Percentiles rank a stretch among this genome's conserved stretches.
phyloP scores from a whole-genome alignment of 2,329 filamentous ascomycete genomes.

The Macrophomina tecta region DNA sequence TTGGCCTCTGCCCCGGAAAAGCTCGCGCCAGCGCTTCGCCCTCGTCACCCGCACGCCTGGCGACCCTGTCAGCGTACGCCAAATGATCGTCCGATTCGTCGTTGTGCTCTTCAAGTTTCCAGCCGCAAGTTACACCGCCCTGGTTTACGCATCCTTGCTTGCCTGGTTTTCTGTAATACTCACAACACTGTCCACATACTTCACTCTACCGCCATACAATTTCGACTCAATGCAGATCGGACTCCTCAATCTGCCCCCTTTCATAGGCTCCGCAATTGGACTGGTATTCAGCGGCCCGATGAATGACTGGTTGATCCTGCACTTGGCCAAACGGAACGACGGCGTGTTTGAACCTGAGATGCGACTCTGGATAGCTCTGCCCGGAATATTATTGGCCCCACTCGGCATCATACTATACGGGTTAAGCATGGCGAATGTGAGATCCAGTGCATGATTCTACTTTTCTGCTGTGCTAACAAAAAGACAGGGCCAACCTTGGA shows the following conservation, averaged over 20 bases:
- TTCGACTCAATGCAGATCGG: constrained; percentile 55
- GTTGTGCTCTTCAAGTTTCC: constrained; percentile 47
- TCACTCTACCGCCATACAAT: constrained; percentile 45
- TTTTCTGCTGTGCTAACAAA: too few species aligned
- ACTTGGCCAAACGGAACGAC: constrained; percentile 33
- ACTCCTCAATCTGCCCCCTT: constrained; percentile 49
- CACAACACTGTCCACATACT: constrained; percentile 44
- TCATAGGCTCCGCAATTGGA: constrained; percentile 41
- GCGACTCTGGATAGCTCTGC: constrained; percentile 28
- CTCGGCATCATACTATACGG: constrained; percentile 47
- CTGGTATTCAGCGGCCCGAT: constrained; percentile 49
- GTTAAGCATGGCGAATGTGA: constrained; percentile 39
- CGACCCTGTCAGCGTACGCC: constrained; percentile 39
- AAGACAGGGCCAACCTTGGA: constrained; percentile 36
- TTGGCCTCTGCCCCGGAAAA: constrained; percentile 45
- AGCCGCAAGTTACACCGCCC: constrained; percentile 45
- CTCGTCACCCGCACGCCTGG: constrained; percentile 40
- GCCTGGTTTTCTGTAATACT: constrained; percentile 48
- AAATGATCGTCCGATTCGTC: constrained; percentile 45
- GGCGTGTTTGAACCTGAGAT: constrained; percentile 38
- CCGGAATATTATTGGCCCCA: constrained; percentile 33
- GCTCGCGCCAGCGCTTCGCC: constrained; percentile 52
- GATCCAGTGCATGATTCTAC: constrained; percentile 32
- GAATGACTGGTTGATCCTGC: constrained; percentile 34
- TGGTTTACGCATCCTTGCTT: constrained; percentile 47